Conservation (phyloP, 2,329 filamentous ascomycete genomes). For the Fusarium kyushuense region DNA sequence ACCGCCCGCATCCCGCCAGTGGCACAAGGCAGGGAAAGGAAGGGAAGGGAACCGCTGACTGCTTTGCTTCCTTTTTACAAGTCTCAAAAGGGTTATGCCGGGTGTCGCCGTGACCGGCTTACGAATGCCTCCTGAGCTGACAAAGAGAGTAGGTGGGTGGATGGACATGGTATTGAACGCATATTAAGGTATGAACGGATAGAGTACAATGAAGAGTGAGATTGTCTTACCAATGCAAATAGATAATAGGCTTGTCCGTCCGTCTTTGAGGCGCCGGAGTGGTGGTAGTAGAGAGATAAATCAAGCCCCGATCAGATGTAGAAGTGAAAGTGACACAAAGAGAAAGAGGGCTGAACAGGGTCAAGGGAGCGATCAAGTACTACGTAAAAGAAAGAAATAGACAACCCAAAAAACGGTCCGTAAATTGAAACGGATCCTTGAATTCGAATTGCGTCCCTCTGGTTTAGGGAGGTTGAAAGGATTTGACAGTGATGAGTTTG, state of each 20-base stretch:
- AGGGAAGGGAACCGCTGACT: slow-evolving; percentile 1
- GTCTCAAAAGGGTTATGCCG: slow-evolving; percentile 16
- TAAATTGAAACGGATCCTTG: slow-evolving; percentile 1
- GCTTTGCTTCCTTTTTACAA: slow-evolving; percentile 23
- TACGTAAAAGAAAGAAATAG: slow-evolving; percentile 12
- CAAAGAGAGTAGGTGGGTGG: not conserved
- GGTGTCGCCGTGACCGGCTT: slow-evolving; percentile 30
- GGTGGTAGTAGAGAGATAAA: slow-evolving; percentile 13
- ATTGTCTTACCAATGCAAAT: slow-evolving; percentile 34
- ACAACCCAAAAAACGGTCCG: slow-evolving; percentile 13
- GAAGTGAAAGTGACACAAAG: slow-evolving; percentile 25
- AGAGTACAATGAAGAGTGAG: slow-evolving; percentile 13
- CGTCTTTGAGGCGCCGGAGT: slow-evolving; percentile 22
- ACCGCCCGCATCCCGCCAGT: slow-evolving; percentile 24
- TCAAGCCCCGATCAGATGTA: slow-evolving; percentile 22
- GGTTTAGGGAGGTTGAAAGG: not conserved
- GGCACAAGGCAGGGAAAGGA: slow-evolving; percentile 1
- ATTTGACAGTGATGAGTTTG: slow-evolving; percentile 2
- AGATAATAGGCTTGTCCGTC: slow-evolving; percentile 33
- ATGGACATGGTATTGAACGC: not conserved
- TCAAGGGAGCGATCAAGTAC: slow-evolving; percentile 10
- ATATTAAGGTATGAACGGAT: slow-evolving; percentile 5
- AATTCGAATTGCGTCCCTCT: slow-evolving; percentile 7
- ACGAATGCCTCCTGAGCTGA: slow-evolving; percentile 23
- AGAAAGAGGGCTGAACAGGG: slow-evolving; percentile 2